Base-by-base conservation (phyloP, 2,329 filamentous ascomycete species). In the Pseudocercospora macadamiae region DNA sequence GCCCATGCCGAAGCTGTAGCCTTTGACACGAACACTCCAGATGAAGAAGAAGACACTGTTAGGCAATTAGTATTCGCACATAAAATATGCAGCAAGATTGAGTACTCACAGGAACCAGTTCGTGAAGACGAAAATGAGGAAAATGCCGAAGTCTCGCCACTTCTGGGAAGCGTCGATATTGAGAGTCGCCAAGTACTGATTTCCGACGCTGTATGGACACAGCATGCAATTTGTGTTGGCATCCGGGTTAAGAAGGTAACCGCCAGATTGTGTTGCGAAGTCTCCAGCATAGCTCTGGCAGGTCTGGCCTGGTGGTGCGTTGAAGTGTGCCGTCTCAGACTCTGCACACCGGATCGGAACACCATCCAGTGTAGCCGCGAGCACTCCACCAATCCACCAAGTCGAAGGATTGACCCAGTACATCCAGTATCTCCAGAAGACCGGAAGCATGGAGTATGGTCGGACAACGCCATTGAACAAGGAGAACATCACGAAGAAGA, bases 381-480 rank as follows among this genome's bases (percentile, higher is more conserved):
- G 79, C 9, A 91, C 82, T 54, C 89, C 89, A 44, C 86, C 83
- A 55, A 91, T 84, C 85, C 87, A 89, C 76, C 87, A 91, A 0
- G 87, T 90, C 0, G 81, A 80, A 0, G 88, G 88, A 70, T 88
- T 89, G 65, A 87, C 73, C 69, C 83, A 89, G 76, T 89, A 89
- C 78, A 83, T 82, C 85, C 87, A 90, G 75, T 88, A 89, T 36
- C 80, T 78, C 87, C 87, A 93, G 77, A 91, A 90, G 23, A 84
- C 83, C 0, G 85, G 84, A 28, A 92, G 78, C 61, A 80, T 76
- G 1, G 74, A 66, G 72, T 90, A 92, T 0, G 89, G 86, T 2
- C 88, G 82, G 8, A 93, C 83, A 18, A 93, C 86, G 64, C 90
- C 90, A 76, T 91, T 92, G 80, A 93, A 92, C 21, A 90, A 75